These are phyloP conservation scores for Fusarium sublunatum DNA, from an alignment of 2,329 filamentous ascomycete species.

Conservation along the genomic window DNA sequence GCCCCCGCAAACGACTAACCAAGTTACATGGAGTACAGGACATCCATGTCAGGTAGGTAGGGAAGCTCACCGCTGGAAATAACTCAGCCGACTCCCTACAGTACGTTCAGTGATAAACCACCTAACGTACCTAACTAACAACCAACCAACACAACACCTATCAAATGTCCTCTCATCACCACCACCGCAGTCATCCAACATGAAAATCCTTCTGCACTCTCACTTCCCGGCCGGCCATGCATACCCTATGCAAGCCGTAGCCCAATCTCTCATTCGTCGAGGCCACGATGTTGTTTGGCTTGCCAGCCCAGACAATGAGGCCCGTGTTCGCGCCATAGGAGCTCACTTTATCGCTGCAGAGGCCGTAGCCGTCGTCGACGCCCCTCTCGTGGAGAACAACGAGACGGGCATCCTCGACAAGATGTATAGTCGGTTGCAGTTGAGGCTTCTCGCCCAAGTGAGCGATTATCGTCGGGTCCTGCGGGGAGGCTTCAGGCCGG, in stretches of 20 bases:
- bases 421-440: conserved; percentile 41
- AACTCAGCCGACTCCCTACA: background rate
- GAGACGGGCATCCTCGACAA: conserved; percentile 50
- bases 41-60: background rate
- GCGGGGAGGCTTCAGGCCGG: conserved; percentile 42
- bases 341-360: conserved; percentile 50
- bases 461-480: conserved; percentile 51
- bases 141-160: background rate
- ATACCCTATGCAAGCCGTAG: conserved; percentile 55
- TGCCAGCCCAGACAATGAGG: conserved; percentile 50
- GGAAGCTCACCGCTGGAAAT: conserved; percentile 12
- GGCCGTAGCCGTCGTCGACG: conserved; percentile 48
- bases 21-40: background rate
- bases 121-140: no score
- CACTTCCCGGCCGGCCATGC: conserved; percentile 55
- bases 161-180: background rate
- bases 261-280: conserved; percentile 51
- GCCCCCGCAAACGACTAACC: background rate
- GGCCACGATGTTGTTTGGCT: conserved; percentile 56
- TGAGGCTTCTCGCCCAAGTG: conserved; percentile 51
- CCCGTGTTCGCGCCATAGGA: conserved; percentile 50
- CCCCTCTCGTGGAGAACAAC: conserved; percentile 43
- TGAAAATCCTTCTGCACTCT: conserved; percentile 55
- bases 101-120: no score
- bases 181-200: conserved; percentile 16